Conservation (phyloP, 108 stramenopile genomes). For the Schizochytrium sp. region DNA sequence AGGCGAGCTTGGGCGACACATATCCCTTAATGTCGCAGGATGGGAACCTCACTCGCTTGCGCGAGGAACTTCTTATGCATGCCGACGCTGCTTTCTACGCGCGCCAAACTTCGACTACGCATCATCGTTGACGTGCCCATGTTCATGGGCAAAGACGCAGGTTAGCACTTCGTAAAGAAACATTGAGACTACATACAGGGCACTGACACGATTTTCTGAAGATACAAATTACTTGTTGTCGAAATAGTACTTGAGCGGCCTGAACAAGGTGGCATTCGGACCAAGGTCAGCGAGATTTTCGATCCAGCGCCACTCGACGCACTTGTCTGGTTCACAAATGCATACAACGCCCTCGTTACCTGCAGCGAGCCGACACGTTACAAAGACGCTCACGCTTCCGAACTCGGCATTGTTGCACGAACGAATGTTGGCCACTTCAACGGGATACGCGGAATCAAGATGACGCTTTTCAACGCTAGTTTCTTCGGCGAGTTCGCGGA, state of each 20-base stretch:
- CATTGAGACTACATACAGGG: too few species aligned
- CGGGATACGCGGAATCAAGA: not conserved
- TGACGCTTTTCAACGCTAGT: not conserved
- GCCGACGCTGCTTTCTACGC: not conserved
- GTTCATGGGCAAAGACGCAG: too few species aligned
- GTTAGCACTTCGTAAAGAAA: too few species aligned
- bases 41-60: not conserved
- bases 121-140: not conserved
- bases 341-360: not conserved
- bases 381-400: not conserved
- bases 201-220: too few species aligned
- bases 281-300: not conserved
- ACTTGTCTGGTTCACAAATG: not conserved
- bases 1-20: not conserved
- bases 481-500: constrained; percentile 26
- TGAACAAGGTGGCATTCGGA: not conserved
- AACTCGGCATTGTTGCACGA: not conserved
- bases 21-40: not conserved
- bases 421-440: not conserved
- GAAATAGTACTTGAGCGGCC: not conserved
- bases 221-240: not conserved
- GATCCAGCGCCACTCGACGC: constrained; percentile 17
- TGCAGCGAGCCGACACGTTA: not conserved
- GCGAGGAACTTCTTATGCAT: not conserved
- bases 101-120: not conserved